These are phyloP conservation scores for Lipomyces sp. DNA, from an alignment of 805 yeast genomes.

Conservation along the genomic window DNA sequence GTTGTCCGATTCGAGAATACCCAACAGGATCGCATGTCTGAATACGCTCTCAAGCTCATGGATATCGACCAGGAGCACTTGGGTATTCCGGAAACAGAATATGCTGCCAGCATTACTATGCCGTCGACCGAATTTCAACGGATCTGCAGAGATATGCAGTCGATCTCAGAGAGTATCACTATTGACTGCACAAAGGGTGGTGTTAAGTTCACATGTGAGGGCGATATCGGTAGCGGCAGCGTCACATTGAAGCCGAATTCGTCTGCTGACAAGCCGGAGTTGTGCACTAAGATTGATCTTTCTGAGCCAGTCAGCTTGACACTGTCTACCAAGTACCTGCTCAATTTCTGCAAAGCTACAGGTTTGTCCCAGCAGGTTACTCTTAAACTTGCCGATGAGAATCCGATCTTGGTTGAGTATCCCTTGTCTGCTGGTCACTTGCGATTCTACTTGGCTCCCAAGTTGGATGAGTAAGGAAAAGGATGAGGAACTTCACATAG, in stretches of 20 bases:
- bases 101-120: conserved; percentile 82
- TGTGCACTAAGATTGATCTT: conserved; percentile 73
- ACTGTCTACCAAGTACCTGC: conserved; percentile 88
- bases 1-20: conserved; percentile 87
- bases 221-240: conserved; percentile 88
- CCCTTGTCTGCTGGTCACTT: conserved; percentile 89
- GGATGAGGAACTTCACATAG: not conserved
- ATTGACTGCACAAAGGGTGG: conserved; percentile 90
- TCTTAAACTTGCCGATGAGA: conserved; percentile 82
- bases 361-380: conserved; percentile 76
- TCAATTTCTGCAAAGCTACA: conserved; percentile 90
- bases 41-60: conserved; percentile 89
- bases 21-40: conserved; percentile 87
- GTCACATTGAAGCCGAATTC: conserved; percentile 83
- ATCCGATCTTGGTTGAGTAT: conserved; percentile 94
- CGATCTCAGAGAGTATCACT: conserved; percentile 83
- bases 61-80: conserved; percentile 95
- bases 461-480: conserved; percentile 70
- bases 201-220: conserved; percentile 85
- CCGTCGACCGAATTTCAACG: conserved; percentile 89
- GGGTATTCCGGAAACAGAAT: conserved; percentile 91
- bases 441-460: conserved; percentile 96
- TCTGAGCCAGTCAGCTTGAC: conserved; percentile 85
- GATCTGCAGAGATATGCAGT: conserved; percentile 83
- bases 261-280: conserved; percentile 79